Evolutionary conservation across 1,139 yeast species (phyloP), one percentile per base, ranked within the genome.

Genomic region (Saccharomyces hybrid): DNA sequence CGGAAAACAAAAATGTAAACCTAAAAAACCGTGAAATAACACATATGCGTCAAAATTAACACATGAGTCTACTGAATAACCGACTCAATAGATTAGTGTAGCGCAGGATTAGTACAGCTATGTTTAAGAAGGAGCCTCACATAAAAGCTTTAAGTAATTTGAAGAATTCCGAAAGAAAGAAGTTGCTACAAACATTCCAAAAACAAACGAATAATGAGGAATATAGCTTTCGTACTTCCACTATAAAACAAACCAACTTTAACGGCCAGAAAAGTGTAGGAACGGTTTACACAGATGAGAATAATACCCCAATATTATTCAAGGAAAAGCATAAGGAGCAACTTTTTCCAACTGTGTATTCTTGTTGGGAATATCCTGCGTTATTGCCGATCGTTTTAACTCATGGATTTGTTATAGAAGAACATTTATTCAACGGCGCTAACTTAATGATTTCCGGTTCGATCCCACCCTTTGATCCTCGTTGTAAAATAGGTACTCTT

Each of bases 381-480:
- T 56, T 89, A 8, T 62, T 88, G 28, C 96, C 96, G 0, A 66
- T 77, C 2, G 79, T 91, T 2, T 70, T 73, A 54, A 91, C 97
- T 0, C 93, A 88, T 66, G 81, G 81, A 11, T 81, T 78, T 61
- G 96, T 93, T 2, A 76, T 91, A 20, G 80, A 80, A 54, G 73
- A 67, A 14, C 61, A 65, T 29, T 56, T 75, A 16, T 71, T 90
- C 29, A 82, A 80, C 57, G 97, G 97, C 7, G 97, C 98, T 0
- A 85, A 91, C 67, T 75, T 93, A 62, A 91, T 93, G 97, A 75
- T 88, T 38, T 95, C 96, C 0, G 99, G 99, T 0, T 82, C 93
- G 2, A 75, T 87, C 5, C 87, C 89, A 0, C 96, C 96, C 0
- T 84, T 86, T 63, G 89, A 85, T 50, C 51, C 61, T 0, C 52